phyloP scores from a whole-genome alignment of 2,329 filamentous ascomycete genomes.

The Colletotrichum brevisporum region DNA sequence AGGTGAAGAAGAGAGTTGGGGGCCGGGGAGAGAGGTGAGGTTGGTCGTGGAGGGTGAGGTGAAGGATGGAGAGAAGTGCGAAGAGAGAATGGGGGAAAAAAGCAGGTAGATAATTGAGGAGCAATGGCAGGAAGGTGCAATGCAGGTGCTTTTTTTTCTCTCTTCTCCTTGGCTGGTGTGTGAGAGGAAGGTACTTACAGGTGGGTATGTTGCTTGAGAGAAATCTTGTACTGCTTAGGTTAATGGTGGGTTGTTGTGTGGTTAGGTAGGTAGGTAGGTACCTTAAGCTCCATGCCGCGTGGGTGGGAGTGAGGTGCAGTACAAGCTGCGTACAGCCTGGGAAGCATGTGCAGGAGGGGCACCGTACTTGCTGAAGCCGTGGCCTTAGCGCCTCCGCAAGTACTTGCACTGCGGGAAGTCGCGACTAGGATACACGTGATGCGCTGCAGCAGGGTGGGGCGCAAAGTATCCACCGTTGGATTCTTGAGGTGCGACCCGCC shows the following conservation, averaged over 20 bases:
- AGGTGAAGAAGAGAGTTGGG: constrained; percentile 46
- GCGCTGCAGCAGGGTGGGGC: not conserved
- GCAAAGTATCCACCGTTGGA: constrained; percentile 28
- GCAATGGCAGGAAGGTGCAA: constrained; percentile 43
- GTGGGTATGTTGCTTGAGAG: constrained; percentile 1
- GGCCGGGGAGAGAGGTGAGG: constrained; percentile 42
- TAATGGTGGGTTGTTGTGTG: constrained; percentile 2
- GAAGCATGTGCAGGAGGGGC: constrained; percentile 40
- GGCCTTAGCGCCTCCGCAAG: constrained; percentile 20
- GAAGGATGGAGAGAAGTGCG: constrained; percentile 41
- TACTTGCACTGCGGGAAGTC: not conserved
- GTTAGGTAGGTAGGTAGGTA: constrained; percentile 17
- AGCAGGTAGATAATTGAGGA: constrained; percentile 44
- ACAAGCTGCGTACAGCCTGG: constrained; percentile 22
- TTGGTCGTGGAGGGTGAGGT: constrained; percentile 44
- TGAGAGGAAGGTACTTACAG: constrained; percentile 22
- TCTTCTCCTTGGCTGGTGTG: constrained; percentile 22
- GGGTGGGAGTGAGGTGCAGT: constrained; percentile 30
- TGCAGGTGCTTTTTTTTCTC: constrained; percentile 27
- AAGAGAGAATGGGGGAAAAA: constrained; percentile 48
- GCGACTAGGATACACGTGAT: constrained; percentile 13
- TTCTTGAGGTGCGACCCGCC: constrained; percentile 15
- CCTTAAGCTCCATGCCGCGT: constrained; percentile 31
- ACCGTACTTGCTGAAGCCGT: constrained; percentile 21
- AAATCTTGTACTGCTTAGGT: constrained; percentile 3